Conservation (phyloP, 2,329 filamentous ascomycete species). For the Xylaria hypoxylon region DNA sequence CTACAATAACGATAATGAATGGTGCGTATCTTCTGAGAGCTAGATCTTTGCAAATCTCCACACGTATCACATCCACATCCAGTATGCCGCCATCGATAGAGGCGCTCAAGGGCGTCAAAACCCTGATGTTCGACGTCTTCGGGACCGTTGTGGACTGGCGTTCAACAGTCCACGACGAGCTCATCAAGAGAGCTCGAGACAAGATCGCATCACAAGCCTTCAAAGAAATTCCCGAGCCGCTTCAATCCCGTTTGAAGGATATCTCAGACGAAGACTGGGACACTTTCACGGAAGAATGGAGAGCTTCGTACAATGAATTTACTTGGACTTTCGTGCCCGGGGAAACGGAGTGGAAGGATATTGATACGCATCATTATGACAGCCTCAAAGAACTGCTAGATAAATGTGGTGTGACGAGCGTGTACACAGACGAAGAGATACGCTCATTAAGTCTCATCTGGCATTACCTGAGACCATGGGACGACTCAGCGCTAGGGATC, state of each 20-base stretch:
- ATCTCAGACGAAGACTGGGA: conserved; percentile 71
- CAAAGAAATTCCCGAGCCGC: conserved; percentile 57
- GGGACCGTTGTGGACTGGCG: conserved; percentile 87
- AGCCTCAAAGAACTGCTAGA: conserved; percentile 70
- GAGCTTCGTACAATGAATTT: conserved; percentile 71
- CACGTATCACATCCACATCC: neutral
- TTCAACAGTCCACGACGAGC: conserved; percentile 69
- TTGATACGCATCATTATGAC: conserved; percentile 78
- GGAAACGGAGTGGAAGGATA: conserved; percentile 69
- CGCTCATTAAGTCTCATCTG: conserved; percentile 74
- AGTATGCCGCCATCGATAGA: conserved; percentile 32
- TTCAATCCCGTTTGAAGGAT: conserved; percentile 60
- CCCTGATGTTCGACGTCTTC: conserved; percentile 80
- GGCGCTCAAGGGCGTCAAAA: conserved; percentile 58
- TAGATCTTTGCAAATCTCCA: conserved; percentile 2
- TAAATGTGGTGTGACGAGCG: conserved; percentile 64
- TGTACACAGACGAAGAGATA: conserved; percentile 73
- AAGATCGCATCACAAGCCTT: conserved; percentile 61
- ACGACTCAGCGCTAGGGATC: conserved; percentile 70
- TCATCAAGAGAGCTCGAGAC: conserved; percentile 62
- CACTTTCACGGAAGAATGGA: conserved; percentile 77
- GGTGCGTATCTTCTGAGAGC: neutral
- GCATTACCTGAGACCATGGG: conserved; percentile 79
- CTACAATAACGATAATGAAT: neutral
- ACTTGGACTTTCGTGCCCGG: conserved; percentile 63